phyloP scores from a whole-genome alignment of 768 basidiomycete species.

The Myochromella boudieri region DNA sequence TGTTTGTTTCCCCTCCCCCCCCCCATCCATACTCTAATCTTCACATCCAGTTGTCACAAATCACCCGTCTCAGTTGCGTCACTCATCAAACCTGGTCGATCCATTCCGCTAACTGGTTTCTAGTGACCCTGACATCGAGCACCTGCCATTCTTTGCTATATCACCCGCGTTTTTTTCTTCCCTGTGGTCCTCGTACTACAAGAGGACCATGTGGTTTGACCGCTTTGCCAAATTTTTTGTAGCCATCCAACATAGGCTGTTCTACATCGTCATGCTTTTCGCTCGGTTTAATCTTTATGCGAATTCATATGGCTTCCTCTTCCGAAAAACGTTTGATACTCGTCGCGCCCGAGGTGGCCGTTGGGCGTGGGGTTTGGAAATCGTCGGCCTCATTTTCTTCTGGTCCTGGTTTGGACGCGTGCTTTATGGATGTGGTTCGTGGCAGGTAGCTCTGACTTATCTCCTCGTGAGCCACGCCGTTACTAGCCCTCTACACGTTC shows the following conservation, averaged over 20 bases:
- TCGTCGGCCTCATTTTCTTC: conserved; percentile 76
- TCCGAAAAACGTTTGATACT: conserved; percentile 62
- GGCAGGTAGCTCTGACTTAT: conserved; percentile 70
- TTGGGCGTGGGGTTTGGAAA: conserved; percentile 80
- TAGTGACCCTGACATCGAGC: conserved; percentile 84
- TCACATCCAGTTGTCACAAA: conserved; percentile 82
- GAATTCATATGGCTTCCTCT: conserved; percentile 78
- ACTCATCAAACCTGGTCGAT: not conserved
- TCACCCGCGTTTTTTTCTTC: conserved; percentile 83
- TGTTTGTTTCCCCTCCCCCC: not conserved
- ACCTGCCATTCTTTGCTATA: conserved; percentile 94
- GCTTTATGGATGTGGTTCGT: conserved; percentile 68
- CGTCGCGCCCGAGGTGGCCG: conserved; percentile 64
- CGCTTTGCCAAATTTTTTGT: conserved; percentile 62
- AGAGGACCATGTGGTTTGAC: conserved; percentile 82
- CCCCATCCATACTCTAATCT: conserved; percentile 16
- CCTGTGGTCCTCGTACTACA: conserved; percentile 94
- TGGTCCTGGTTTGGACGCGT: conserved; percentile 85
- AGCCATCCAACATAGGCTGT: conserved; percentile 84
- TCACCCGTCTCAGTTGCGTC: conserved; percentile 88
- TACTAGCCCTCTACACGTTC: conserved; percentile 91
- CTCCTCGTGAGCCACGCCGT: conserved; percentile 82
- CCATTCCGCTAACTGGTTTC: conserved; percentile 12
- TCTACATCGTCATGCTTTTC: conserved; percentile 87
- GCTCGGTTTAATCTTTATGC: conserved; percentile 95